phyloP scores from a whole-genome alignment of 768 basidiomycete species.

The Leccinum longicurvipes region DNA sequence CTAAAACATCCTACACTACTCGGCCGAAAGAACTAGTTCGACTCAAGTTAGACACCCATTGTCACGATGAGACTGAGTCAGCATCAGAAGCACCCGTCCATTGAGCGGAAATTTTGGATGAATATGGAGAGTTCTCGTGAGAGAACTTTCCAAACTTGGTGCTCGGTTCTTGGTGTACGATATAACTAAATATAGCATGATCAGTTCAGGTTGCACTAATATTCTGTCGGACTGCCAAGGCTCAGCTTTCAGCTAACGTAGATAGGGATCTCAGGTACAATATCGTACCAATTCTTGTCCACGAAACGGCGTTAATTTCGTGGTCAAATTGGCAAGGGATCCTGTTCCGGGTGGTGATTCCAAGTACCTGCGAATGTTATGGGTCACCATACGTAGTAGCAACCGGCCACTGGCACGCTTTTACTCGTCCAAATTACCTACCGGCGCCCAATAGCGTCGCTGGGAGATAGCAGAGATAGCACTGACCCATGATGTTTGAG shows the following conservation, averaged over 20 bases:
- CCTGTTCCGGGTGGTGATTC: neutral
- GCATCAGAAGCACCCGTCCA: neutral
- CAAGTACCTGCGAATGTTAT: neutral
- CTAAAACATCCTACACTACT: neutral
- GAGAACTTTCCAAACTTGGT: neutral
- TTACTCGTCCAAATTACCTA: neutral
- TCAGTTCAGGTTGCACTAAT: too few relatives aligned
- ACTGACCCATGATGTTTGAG: neutral
- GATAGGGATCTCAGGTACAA: too few relatives aligned
- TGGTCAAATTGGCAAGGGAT: neutral
- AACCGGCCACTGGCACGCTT: too few relatives aligned
- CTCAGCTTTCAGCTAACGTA: too few relatives aligned
- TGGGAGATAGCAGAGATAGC: neutral
- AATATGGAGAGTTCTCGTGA: neutral
- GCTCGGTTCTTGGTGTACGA: neutral
- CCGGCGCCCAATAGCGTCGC: neutral
- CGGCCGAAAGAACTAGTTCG: neutral
- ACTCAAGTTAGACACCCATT: neutral
- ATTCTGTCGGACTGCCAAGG: too few relatives aligned
- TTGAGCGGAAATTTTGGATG: neutral
- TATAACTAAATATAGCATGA: too few relatives aligned
- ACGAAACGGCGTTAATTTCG: neutral
- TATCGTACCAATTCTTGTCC: too few relatives aligned
- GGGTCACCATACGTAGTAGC: too few relatives aligned
- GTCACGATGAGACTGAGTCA: neutral